A percentile compares a stretch with the other conserved stretches of the same genome.
These are phyloP conservation scores for Suhomyces chickasaworum DNA, from an alignment of 1,139 yeast genomes.

Conservation along the genomic window DNA sequence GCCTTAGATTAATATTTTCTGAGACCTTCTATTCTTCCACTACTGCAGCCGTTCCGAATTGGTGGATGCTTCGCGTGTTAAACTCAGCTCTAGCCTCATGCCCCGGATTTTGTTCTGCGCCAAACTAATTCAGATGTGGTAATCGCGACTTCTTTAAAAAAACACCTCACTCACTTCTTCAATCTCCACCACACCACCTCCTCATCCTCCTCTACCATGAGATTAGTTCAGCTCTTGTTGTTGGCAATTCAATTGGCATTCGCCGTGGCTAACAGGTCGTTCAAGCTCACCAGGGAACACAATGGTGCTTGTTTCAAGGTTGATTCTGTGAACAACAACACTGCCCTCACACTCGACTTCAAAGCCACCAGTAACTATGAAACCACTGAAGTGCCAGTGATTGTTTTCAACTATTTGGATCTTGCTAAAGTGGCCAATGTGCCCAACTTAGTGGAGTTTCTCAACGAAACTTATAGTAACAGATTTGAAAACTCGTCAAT, in stretches of 20 bases:
- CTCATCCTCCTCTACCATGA: slow-evolving; percentile 3
- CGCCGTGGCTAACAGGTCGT: slow-evolving; percentile 11
- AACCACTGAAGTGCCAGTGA: slow-evolving; percentile 15
- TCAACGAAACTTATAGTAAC: slow-evolving; percentile 14
- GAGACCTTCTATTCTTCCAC: too few species aligned
- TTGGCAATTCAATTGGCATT: slow-evolving; percentile 11
- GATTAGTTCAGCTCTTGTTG: slow-evolving; percentile 3
- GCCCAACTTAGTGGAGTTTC: slow-evolving; percentile 17
- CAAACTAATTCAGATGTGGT: not conserved
- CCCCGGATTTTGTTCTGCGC: not conserved
- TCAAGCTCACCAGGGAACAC: slow-evolving; percentile 15
- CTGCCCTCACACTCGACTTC: slow-evolving; percentile 13
- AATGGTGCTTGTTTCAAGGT: slow-evolving; percentile 18
- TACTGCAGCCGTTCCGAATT: not conserved
- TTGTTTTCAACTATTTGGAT: slow-evolving; percentile 20
- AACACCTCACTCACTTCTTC: not conserved
- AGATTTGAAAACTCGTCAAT: slow-evolving; percentile 9
- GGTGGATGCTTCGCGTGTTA: not conserved
- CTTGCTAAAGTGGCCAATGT: slow-evolving; percentile 14
- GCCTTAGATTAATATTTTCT: not conserved
- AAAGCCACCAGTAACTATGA: slow-evolving; percentile 3
- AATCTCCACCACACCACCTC: not conserved
- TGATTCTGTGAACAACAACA: slow-evolving; percentile 12
- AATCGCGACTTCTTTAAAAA: not conserved
- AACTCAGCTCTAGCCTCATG: not conserved